Base-by-base conservation (phyloP, 2,329 filamentous ascomycete species). In the Phoma sp. region DNA sequence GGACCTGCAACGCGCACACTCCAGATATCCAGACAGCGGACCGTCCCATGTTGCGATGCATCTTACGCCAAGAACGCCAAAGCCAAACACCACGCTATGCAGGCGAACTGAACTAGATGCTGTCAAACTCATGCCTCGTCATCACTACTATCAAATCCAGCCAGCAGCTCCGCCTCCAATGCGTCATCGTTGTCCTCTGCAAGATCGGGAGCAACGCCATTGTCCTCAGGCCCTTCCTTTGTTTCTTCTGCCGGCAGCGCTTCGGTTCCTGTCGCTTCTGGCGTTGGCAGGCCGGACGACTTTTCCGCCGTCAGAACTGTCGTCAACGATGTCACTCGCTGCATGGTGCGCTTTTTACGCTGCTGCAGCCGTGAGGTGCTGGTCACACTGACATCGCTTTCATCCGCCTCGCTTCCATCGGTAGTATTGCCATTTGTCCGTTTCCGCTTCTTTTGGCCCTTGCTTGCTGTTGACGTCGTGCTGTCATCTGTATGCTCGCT, bases 161-260 rank as follows among this genome's bases (percentile, higher is more conserved):
- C 75, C 77, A 66, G 80, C 82, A 64, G 69, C 75, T 76, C 75
- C 2, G 71, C 75, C 25, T 74, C 70, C 10, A 70, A 59, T 8
- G 56, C 71, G n/a, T 84, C 82, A 70, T 87, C 87, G 44, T 88
- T 72, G 62, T 87, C 70, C 9, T 63, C 62, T 23, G 70, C 80
- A 48, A 83, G 82, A 27, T 74, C 75, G 2, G 69, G 55, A 52
- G 57, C 62, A 60, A 62, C 62, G 23, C 60, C 71, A 14, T 65
- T 69, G 23, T 61, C 61, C 46, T 67, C 73, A 8, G 64, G 64
- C 11, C 71, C 65, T 45, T 78, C 79, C 27, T 77, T 75, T n/a
- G 75, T 76, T 24, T 79, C 79, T 7, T 79, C 79, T 23, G 63
- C 67, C 14, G 72, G 68, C 4, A 71, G 74, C 53, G 47, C 43